Evolutionary conservation across 1,139 yeast species (phyloP), one percentile per base, ranked within the genome.

Genomic region (Yamadazyma diddensiae): DNA sequence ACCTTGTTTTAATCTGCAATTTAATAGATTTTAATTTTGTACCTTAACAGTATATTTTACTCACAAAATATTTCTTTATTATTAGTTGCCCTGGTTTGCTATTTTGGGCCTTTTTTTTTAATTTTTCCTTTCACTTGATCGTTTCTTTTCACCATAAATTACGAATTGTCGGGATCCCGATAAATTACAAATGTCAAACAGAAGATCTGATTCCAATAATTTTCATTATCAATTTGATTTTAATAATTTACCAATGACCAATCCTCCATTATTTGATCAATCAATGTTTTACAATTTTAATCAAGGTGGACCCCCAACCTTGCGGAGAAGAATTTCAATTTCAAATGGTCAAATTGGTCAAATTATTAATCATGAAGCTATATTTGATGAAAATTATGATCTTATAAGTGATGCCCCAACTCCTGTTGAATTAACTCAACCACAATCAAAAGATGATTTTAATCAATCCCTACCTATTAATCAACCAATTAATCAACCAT

Each of bases 321-420:
- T 38, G n/a, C 66, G 88, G 50, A 63, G 90, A 46, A 57, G 75
- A 42, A 75, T 82, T 5, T 82, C 90, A 26, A 82, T 82, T 31
- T 80, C 88, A 10, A 82, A 82, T 55, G 92, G 92, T 45, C 92
- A 82, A 51, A 82, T 82, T 44, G 83, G 86, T 28, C 90, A 82
- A 50, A 73, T 77, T 24, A 62, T 77, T 22, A 68, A 56, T 46
- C 73, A 69, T 41, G 74, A 69, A 37, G 72, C 71, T 2, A 55
- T 58, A 25, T 59, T 62, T 27, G 60, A 60, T 29, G 53, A 53
- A 28, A 60, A 28, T 23, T 39, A 33, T 20, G 42, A 39, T 33
- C 3, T 44, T 14, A n/a, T 36, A 2, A 36, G 35, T 29, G 37
- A 29, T 14, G 41, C 34, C n/a, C 31, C 37, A 13, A 37, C 40